A percentile compares a stretch with the other conserved stretches of the same genome.
phyloP scores from a whole-genome alignment of 805 yeast species.

The Ascoidea rubescens region DNA sequence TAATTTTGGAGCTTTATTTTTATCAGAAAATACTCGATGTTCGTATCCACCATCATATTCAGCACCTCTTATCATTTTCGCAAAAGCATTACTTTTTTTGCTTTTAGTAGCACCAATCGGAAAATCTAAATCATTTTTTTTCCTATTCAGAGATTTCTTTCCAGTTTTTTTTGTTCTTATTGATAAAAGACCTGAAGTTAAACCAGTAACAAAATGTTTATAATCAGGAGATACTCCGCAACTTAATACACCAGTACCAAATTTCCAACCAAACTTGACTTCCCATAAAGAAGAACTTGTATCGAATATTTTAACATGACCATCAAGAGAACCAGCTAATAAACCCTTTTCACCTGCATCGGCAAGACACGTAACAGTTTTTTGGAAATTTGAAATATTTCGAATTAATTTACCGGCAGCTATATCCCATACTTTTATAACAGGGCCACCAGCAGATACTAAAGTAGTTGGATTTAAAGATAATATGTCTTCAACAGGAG shows the following conservation, averaged over 20 bases:
- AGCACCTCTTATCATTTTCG: slow-evolving; percentile 78
- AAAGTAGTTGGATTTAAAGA: slow-evolving; percentile 65
- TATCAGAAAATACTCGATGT: slow-evolving; percentile 51
- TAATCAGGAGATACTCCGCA: slow-evolving; percentile 81
- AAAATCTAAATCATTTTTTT: slow-evolving; percentile 16
- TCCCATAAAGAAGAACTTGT: slow-evolving; percentile 59
- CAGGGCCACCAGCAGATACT: slow-evolving; percentile 71
- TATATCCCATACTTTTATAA: slow-evolving; percentile 84
- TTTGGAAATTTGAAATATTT: slow-evolving; percentile 78
- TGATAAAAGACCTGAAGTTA: slow-evolving; percentile 78
- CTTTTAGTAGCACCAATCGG: slow-evolving; percentile 10
- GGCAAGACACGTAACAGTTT: slow-evolving; percentile 79
- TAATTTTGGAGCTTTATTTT: slow-evolving; percentile 42
- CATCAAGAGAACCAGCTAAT: slow-evolving; percentile 90
- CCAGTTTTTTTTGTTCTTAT: slow-evolving; percentile 76
- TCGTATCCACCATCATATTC: slow-evolving; percentile 88
- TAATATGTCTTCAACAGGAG: slow-evolving; percentile 77
- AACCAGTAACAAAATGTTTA: slow-evolving; percentile 85
- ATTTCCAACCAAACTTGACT: slow-evolving; percentile 95
- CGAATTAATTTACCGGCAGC: slow-evolving; percentile 49
- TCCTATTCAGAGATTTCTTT: slow-evolving; percentile 25
- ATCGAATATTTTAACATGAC: slow-evolving; percentile 93
- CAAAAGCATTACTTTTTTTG: slow-evolving; percentile 47
- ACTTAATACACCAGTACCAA: slow-evolving; percentile 82
- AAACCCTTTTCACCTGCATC: slow-evolving; percentile 66